Conservation (phyloP, 202 grass and related monocot species). For the Schoenoplectus triqueter region DNA sequence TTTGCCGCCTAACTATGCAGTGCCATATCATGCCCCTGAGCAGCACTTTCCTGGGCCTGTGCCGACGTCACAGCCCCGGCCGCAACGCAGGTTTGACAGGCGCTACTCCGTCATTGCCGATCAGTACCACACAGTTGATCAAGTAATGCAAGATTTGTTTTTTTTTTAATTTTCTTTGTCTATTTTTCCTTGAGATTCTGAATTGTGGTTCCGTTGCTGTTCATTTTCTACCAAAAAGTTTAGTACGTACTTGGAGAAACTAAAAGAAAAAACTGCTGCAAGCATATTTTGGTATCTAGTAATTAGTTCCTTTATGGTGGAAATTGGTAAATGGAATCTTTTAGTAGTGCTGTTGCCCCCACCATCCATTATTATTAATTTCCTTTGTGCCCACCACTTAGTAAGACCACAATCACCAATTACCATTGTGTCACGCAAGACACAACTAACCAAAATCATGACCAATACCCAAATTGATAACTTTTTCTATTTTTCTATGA, state of each 20-base stretch:
- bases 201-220: neutral
- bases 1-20: conserved; percentile 42
- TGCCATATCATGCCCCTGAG: conserved; percentile 50
- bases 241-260: neutral
- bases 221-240: neutral
- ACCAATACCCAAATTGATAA: neutral
- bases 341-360: neutral
- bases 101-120: conserved; percentile 81
- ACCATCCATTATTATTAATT: conserved; percentile 39
- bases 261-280: neutral
- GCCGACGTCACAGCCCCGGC: neutral
- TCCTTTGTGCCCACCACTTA: neutral
- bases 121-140: conserved; percentile 60
- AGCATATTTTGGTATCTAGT: neutral
- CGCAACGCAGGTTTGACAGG: conserved; percentile 48
- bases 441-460: neutral
- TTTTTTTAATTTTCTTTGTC: neutral
- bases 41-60: neutral
- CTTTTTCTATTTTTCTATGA: neutral
- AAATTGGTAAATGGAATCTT: neutral
- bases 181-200: neutral
- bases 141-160: conserved; percentile 46
- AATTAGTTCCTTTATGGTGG: neutral
- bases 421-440: conserved; percentile 30
- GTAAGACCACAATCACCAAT: neutral